phyloP scores from a whole-genome alignment of 345 rosid genomes.

The Murraya koenigii region DNA sequence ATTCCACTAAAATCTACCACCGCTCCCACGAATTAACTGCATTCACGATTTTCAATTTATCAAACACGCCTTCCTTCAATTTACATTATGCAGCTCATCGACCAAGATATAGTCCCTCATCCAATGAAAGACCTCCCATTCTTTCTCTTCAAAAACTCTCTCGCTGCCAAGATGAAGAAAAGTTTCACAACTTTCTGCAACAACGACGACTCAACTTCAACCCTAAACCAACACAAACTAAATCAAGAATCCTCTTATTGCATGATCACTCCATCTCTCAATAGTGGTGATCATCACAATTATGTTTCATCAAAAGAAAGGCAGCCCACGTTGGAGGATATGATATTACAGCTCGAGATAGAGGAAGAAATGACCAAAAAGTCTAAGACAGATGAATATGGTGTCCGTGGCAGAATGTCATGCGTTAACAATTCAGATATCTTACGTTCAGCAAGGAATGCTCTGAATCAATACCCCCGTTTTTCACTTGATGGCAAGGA shows the following conservation, averaged over 20 bases:
- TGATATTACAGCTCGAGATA: slow-evolving; percentile 75
- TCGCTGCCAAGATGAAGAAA: slow-evolving; percentile 68
- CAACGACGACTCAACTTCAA: slow-evolving; percentile 68
- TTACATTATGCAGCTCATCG: no score
- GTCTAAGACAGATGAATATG: slow-evolving; percentile 33
- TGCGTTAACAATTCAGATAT: slow-evolving; percentile 82
- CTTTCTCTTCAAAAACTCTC: slow-evolving; percentile 57
- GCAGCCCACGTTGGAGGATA: slow-evolving; percentile 72
- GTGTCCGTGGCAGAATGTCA: slow-evolving; percentile 50
- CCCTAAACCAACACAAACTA: slow-evolving; percentile 43
- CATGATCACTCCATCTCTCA: background rate
- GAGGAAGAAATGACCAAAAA: slow-evolving; percentile 72
- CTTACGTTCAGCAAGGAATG: slow-evolving; percentile 73
- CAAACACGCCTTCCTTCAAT: no score
- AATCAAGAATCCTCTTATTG: slow-evolving; percentile 13
- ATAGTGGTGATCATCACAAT: background rate
- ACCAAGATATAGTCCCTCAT: background rate
- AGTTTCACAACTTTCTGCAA: slow-evolving; percentile 59
- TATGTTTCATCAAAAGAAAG: background rate
- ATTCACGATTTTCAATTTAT: background rate
- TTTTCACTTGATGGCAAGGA: slow-evolving; percentile 92
- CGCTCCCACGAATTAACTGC: slow-evolving; percentile 12
- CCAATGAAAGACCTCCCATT: slow-evolving; percentile 71
- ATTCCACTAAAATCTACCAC: slow-evolving; percentile 3
- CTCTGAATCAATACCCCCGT: slow-evolving; percentile 86